Percentiles rank a stretch among this genome's conserved stretches.
phyloP scores from a whole-genome alignment of 2,329 filamentous ascomycete species.

The Exophiala sideris region DNA sequence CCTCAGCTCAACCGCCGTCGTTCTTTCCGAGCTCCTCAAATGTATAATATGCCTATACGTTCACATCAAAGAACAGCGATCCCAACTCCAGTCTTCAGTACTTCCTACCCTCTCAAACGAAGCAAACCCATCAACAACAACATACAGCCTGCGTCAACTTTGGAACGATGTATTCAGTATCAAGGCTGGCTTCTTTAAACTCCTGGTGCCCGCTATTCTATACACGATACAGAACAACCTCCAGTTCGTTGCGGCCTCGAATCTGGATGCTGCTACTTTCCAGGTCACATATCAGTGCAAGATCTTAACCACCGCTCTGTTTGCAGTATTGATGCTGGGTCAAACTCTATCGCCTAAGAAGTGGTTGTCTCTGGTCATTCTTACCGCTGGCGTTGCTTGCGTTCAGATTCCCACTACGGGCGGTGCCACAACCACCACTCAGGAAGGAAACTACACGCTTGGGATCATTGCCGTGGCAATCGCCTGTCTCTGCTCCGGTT shows the following conservation, averaged over 20 bases:
- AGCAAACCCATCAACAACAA: conserved; percentile 38
- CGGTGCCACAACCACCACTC: conserved; percentile 49
- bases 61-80: conserved; percentile 67
- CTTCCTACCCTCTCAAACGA: conserved; percentile 15
- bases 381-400: conserved; percentile 77
- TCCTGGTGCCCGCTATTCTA: conserved; percentile 80
- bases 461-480: conserved; percentile 65
- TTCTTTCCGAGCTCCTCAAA: conserved; percentile 90
- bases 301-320: conserved; percentile 84
- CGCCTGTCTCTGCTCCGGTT: conserved; percentile 74
- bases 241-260: conserved; percentile 86
- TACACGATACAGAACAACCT: conserved; percentile 90
- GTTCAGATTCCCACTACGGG: conserved; percentile 71
- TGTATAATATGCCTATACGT: conserved; percentile 79
- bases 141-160: conserved; percentile 74
- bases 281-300: conserved; percentile 93
- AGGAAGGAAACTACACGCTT: conserved; percentile 51
- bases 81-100: conserved; percentile 8
- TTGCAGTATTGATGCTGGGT: conserved; percentile 74
- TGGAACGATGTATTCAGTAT: conserved; percentile 77
- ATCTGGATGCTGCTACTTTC: conserved; percentile 87
- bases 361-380: conserved; percentile 76
- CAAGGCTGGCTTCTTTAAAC: conserved; percentile 75
- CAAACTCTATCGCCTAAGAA: conserved; percentile 67
- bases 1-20: conserved; percentile 87